phyloP scores from a whole-genome alignment of 164 flowering plant species.

The Macadamia integrifolia region DNA sequence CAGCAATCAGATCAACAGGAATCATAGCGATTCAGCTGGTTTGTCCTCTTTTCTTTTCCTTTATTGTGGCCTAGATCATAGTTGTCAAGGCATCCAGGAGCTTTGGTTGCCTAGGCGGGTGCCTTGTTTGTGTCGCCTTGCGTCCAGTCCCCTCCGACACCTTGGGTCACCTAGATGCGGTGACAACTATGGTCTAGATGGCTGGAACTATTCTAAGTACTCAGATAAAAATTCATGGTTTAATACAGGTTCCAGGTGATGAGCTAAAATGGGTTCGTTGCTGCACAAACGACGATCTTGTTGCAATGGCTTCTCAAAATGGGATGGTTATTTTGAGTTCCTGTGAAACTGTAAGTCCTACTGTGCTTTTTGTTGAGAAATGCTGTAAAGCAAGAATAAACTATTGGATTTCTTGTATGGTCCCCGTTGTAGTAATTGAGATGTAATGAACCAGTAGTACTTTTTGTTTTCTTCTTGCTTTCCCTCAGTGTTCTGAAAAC shows the following conservation, averaged over 20 bases:
- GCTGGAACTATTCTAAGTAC: background rate
- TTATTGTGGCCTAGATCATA: background rate
- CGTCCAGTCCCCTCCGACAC: too few species aligned
- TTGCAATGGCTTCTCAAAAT: slow-evolving; percentile 91
- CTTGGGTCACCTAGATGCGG: too few species aligned
- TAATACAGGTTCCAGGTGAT: slow-evolving; percentile 85
- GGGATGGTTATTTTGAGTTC: slow-evolving; percentile 81
- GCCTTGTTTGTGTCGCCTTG: too few species aligned
- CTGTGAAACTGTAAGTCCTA: slow-evolving; percentile 57
- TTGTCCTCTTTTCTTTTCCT: slow-evolving; percentile 20
- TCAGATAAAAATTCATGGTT: background rate
- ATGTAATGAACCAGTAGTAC: too few species aligned
- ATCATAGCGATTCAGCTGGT: slow-evolving; percentile 97
- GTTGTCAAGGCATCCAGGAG: too few species aligned
- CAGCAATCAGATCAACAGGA: slow-evolving; percentile 84
- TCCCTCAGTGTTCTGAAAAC: too few species aligned
- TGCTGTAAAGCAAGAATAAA: background rate
- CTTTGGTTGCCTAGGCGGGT: too few species aligned
- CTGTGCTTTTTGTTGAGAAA: background rate
- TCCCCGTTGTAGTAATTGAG: too few species aligned
- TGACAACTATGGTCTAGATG: background rate
- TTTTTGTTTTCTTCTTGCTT: too few species aligned
- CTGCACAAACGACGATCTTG: slow-evolving; percentile 80
- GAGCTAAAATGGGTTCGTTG: slow-evolving; percentile 92
- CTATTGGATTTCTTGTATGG: too few species aligned